A percentile compares a stretch with the other conserved stretches of the same genome.
Evolutionary conservation across 139 green algal species (phyloP).

Genomic region (Tetradesmus obliquus): DNA sequence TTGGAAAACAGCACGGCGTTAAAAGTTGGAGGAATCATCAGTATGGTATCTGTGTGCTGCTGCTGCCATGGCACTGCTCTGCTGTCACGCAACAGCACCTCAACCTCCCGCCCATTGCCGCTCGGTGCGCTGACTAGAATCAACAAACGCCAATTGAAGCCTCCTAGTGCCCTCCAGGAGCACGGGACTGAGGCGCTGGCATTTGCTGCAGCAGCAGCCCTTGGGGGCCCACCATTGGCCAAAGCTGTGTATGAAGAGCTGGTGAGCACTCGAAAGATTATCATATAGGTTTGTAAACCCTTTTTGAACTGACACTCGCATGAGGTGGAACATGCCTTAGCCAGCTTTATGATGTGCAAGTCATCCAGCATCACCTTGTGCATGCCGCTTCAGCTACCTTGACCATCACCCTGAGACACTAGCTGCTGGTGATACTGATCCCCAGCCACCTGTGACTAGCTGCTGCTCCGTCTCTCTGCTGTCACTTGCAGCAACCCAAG

Average conservation of each 20-base stretch:
- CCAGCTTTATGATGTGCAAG: too few relatives aligned
- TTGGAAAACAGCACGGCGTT: too few relatives aligned
- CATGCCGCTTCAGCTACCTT: neutral
- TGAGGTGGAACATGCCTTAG: too few relatives aligned
- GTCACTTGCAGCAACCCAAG: constrained; percentile 19
- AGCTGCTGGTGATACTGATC: neutral
- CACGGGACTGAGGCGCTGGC: neutral
- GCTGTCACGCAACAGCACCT: neutral
- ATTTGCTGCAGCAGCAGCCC: neutral
- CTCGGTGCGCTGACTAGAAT: neutral
- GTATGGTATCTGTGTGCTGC: neutral
- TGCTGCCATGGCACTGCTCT: neutral
- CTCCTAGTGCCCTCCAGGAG: neutral
- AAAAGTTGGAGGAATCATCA: neutral
- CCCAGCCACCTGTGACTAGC: neutral
- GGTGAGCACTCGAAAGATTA: neutral
- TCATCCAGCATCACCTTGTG: too few relatives aligned
- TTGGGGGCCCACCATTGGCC: neutral
- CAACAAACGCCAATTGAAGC: neutral
- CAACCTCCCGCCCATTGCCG: neutral
- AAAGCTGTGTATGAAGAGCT: neutral
- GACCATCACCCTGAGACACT: neutral
- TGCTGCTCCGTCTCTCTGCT: neutral
- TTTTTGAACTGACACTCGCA: too few relatives aligned
- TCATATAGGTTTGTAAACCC: too few relatives aligned